Evolutionary conservation across 208 protist species (phyloP).

Genomic region (Spongospora subterranea): DNA sequence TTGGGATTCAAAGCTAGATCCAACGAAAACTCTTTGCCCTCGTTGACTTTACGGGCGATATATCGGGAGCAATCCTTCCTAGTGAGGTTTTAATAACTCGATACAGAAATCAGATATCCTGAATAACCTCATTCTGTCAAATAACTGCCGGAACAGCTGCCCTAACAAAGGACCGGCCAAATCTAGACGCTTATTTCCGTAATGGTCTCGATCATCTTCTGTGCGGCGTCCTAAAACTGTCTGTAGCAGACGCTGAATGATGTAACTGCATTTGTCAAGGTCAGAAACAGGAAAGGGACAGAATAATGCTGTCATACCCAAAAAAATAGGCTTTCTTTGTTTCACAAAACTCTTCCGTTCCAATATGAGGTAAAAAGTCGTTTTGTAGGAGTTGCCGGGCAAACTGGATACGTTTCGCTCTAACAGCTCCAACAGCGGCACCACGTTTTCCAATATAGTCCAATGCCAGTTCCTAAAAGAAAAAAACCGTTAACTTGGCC

Average conservation of each 20-base stretch:
- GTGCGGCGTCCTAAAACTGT: conserved; percentile 71
- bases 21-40: conserved; percentile 42
- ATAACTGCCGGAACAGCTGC: conserved; percentile 80
- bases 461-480: conserved; percentile 80
- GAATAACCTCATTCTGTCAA: conserved; percentile 74
- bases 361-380: conserved; percentile 87
- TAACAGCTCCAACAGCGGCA: conserved; percentile 71
- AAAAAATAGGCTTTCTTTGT: conserved; percentile 86
- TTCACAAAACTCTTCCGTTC: conserved; percentile 82
- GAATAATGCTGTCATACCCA: conserved; percentile 90
- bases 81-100: conserved; percentile 63
- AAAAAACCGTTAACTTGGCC: neutral
- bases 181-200: conserved; percentile 92
- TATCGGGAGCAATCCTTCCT: conserved; percentile 70
- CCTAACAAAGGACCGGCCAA: conserved; percentile 87
- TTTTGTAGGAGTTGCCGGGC: conserved; percentile 74
- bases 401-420: conserved; percentile 85
- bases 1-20: conserved; percentile 57
- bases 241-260: conserved; percentile 54
- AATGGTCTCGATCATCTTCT: conserved; percentile 90
- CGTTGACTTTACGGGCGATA: conserved; percentile 35
- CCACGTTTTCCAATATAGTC: conserved; percentile 95
- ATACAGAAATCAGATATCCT: conserved; percentile 67
- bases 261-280: neutral
- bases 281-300: conserved; percentile 77